Evolutionary conservation across 306 rosid species (phyloP), one percentile per base, ranked within the genome.

Genomic region (Castanea mollissima): DNA sequence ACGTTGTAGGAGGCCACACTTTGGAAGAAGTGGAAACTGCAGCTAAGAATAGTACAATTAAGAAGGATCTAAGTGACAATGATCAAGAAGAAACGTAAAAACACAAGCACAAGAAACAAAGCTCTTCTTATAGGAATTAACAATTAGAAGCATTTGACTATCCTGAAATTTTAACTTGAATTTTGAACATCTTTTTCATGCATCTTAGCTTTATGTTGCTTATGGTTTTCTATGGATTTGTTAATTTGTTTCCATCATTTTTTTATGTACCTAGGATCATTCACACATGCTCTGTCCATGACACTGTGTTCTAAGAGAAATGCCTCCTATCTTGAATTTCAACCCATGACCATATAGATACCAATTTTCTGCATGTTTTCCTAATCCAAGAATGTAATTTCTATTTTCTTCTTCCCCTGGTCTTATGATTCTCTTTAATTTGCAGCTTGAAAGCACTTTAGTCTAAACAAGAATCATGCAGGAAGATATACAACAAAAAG

Each of bases 11-110:
- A 95, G 90, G 20, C 98, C 94, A 74, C 94, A 89, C 76, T 91
- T 91, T 29, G 94, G 86, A 77, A 93, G 73, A 78, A 95, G 89
- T 4, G 91, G 90, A 81, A 87, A 89, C 99, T 95, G 94, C 92
- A 89, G 80, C 84, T 52, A 85, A 80, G 78, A 87, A 75, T 80
- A 79, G 55, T 73, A 82, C 77, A 80, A 77, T 86, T 76, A 77
- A 79, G 72, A 49, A 79, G 76, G 75, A 83, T 83, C 81, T 49
- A 69, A 69, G 44, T 52, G 12, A 67, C 49, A 32, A 11, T 65
- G 69, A 29, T 31, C 7, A 8, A 34, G 19, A 34, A 67, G 34
- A 31, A 12, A 64, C 2, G 41, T 6, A 5, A 29, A 25, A 4
- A 19, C 70, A 14, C 8, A 14, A 64, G 41, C 44, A 14, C 41